These are phyloP conservation scores for Juncus inflexus DNA, from an alignment of 176 grass and related monocot genomes.

Conservation along the genomic window DNA sequence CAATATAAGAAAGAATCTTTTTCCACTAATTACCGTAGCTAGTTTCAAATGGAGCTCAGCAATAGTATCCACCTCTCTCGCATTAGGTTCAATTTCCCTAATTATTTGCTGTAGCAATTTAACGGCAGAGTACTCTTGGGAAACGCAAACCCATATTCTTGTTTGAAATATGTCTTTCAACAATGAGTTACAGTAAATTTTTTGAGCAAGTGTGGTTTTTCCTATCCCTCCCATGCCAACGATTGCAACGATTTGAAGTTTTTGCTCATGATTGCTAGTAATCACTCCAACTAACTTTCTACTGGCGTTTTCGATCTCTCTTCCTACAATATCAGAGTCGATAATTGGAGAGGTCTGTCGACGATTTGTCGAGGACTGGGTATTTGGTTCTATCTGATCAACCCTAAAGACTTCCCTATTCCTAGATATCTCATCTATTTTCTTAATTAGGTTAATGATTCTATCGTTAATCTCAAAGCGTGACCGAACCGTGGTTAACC, in stretches of 20 bases:
- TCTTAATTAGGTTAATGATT: constrained; percentile 25
- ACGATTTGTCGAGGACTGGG: not conserved
- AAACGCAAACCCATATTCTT: constrained; percentile 33
- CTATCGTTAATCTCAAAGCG: constrained; percentile 7
- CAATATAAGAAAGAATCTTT: constrained; percentile 32
- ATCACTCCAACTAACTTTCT: constrained; percentile 7
- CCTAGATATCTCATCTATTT: constrained; percentile 26
- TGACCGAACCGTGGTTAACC: not conserved
- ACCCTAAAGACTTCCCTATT: not conserved
- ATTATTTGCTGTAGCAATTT: constrained; percentile 19
- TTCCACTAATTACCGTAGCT: not conserved
- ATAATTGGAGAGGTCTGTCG: constrained; percentile 8
- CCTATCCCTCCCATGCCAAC: constrained; percentile 32
- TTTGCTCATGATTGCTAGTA: constrained; percentile 3
- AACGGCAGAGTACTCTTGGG: not conserved
- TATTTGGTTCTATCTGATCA: not conserved
- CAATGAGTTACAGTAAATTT: constrained; percentile 24
- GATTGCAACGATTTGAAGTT: constrained; percentile 11
- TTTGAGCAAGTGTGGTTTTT: constrained; percentile 37
- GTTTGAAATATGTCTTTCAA: constrained; percentile 17
- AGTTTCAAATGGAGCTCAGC: constrained; percentile 19
- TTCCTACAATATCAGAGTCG: constrained; percentile 35
- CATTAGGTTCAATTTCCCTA: not conserved
- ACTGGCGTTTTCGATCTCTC: not conserved
- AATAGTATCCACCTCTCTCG: constrained; percentile 3